A percentile compares a stretch with the other conserved stretches of the same genome.
These are phyloP conservation scores for Paecilomyces sp. DNA, from an alignment of 2,329 filamentous ascomycete species.

Conservation along the genomic window DNA sequence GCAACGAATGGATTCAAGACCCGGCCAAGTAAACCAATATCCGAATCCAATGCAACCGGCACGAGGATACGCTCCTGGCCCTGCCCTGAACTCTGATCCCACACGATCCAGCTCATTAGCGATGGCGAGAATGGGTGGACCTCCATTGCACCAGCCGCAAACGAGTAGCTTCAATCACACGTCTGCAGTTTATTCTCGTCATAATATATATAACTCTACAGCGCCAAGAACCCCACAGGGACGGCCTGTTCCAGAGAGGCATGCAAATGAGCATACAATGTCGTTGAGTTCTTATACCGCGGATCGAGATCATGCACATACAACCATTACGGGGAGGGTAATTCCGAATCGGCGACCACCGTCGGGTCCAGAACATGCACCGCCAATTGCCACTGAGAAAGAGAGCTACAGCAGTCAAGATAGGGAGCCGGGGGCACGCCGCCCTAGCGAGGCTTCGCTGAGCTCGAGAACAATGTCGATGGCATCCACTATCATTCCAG, in stretches of 20 bases:
- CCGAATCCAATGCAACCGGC: slow-evolving; percentile 49
- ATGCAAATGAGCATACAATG: slow-evolving; percentile 92
- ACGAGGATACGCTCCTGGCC: slow-evolving; percentile 53
- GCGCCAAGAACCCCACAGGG: slow-evolving; percentile 83
- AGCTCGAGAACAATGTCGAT: slow-evolving; percentile 74
- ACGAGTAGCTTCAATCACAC: slow-evolving; percentile 57
- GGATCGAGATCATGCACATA: slow-evolving; percentile 73
- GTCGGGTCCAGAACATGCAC: slow-evolving; percentile 37
- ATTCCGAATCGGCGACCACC: slow-evolving; percentile 71
- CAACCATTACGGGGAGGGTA: slow-evolving; percentile 76
- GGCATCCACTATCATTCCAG: slow-evolving; percentile 62
- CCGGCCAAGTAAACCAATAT: slow-evolving; percentile 43
- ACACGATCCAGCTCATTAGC: slow-evolving; percentile 75
- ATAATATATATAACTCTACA: slow-evolving; percentile 61
- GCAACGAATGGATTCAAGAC: slow-evolving; percentile 61
- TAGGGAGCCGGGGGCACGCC: slow-evolving; percentile 22
- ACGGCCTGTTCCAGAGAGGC: slow-evolving; percentile 80
- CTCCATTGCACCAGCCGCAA: slow-evolving; percentile 62
- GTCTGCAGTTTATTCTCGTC: slow-evolving; percentile 69
- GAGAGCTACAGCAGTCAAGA: slow-evolving; percentile 47
- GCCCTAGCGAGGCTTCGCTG: slow-evolving; percentile 36
- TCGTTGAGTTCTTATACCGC: slow-evolving; percentile 80
- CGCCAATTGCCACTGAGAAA: slow-evolving; percentile 28
- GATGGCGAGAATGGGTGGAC: slow-evolving; percentile 68
- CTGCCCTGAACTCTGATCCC: slow-evolving; percentile 74